Evolutionary conservation across 176 grass and related monocot species (phyloP).

Genomic region (Zoysia japonica): DNA sequence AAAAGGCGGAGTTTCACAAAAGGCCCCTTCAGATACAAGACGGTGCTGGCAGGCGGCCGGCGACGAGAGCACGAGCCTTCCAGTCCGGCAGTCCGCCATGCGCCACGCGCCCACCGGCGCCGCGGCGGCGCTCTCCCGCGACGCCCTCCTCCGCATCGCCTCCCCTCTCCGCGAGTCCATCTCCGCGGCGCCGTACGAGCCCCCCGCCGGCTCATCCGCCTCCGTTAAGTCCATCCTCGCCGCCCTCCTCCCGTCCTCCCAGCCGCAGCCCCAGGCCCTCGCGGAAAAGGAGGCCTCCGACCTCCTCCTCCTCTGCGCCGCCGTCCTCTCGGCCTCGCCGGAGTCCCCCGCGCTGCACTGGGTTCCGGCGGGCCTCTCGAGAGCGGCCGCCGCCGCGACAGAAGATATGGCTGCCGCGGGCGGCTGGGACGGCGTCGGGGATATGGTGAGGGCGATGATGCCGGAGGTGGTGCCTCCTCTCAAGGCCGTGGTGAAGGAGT

Average conservation of each 20-base stretch:
- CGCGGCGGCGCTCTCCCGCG: background rate
- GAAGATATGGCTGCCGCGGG: constrained; percentile 41
- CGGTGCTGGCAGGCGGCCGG: background rate
- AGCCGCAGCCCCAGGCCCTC: background rate
- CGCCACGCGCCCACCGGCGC: background rate
- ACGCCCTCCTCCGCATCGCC: constrained; percentile 38
- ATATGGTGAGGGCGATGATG: constrained; percentile 57
- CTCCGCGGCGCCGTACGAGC: constrained; percentile 50
- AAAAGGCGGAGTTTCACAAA: too few species aligned
- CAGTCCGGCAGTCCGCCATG: constrained; percentile 20
- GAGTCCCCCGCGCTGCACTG: constrained; percentile 63
- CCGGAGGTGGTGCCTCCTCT: constrained; percentile 51
- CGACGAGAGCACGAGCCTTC: constrained; percentile 2
- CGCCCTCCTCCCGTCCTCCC: constrained; percentile 52
- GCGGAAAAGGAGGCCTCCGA: constrained; percentile 32
- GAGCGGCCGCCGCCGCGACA: constrained; percentile 27
- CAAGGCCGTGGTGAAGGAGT: constrained; percentile 64
- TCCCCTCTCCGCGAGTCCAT: constrained; percentile 46
- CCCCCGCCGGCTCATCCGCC: constrained; percentile 49
- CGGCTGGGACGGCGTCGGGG: constrained; percentile 38
- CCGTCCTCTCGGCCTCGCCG: constrained; percentile 34
- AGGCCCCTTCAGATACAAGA: too few species aligned
- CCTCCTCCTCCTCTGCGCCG: constrained; percentile 70
- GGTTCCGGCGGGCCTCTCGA: constrained; percentile 51
- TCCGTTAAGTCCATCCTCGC: constrained; percentile 63